Percentiles rank a stretch among this genome's conserved stretches.
These are phyloP conservation scores for Aureobasidium leucospermi DNA, from an alignment of 2,329 filamentous ascomycete genomes.

Conservation along the genomic window DNA sequence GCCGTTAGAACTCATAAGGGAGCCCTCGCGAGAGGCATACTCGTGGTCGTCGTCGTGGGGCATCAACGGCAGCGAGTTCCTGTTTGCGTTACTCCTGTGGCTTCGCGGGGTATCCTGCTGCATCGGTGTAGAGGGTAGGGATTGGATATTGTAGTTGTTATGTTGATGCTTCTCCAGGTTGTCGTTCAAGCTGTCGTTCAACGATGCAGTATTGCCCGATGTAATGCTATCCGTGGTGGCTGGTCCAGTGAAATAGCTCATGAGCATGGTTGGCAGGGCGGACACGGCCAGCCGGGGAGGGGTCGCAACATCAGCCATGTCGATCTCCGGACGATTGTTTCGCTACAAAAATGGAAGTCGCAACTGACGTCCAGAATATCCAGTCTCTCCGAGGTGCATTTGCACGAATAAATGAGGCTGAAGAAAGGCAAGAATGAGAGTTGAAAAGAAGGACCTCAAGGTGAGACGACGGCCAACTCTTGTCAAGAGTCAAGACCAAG, in stretches of 20 bases:
- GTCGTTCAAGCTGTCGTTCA: not conserved
- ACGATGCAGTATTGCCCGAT: not conserved
- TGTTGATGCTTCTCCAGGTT: not conserved
- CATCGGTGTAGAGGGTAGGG: not conserved
- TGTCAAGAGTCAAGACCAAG: constrained; percentile 9
- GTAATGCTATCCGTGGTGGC: not conserved
- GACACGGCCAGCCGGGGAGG: constrained; percentile 10
- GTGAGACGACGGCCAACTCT: constrained; percentile 3
- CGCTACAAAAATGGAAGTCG: constrained; percentile 5
- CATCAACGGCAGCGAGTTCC: constrained; percentile 21
- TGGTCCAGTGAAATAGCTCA: constrained; percentile 9
- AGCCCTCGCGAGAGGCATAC: constrained; percentile 26
- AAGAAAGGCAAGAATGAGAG: not conserved
- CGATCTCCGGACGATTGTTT: not conserved
- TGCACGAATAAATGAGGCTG: not conserved
- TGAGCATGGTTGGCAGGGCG: constrained; percentile 32
- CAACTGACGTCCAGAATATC: not conserved
- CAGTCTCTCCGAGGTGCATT: not conserved
- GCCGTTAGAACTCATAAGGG: constrained; percentile 9
- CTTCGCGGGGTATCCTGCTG: not conserved
- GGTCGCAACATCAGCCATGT: not conserved
- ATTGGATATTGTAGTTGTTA: constrained; percentile 1
- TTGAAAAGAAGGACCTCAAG: not conserved
- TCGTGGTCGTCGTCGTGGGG: constrained; percentile 27
- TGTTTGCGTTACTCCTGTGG: not conserved